Base-by-base conservation (phyloP, 2,329 filamentous ascomycete genomes). In the Pestalotiopsis sp. region DNA sequence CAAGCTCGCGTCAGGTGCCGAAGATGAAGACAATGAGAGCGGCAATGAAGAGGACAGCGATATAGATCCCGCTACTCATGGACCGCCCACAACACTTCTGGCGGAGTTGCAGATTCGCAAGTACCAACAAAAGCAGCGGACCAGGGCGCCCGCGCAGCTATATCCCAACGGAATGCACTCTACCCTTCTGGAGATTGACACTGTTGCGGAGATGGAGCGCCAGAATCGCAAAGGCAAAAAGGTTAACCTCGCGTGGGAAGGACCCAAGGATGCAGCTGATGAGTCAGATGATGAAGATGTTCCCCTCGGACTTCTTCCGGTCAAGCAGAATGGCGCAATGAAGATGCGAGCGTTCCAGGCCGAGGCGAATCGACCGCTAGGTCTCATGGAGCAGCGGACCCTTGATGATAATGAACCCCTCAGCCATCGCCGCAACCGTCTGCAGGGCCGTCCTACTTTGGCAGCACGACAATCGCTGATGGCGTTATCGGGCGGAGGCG, bases 51-150 rank as follows among this genome's bases (percentile, higher is more conserved):
- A 85, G 31, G 81, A 84, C 27, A 84, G 82, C 3, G 81, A 84
- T 2, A 82, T 83, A 2, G 83, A 83, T 52, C 83, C 85, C 2
- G 75, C 84, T 1, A 91, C 89, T 71, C 86, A 90, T 66, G 93
- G 93, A 0, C 87, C 91, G 3, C 96, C 96, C 0, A 97, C 94
- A 1, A 99, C 96, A 0, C 86, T 99, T 0, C 87, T 99, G 27
- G 96, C 96, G 0, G 96, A 99, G 78, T 84, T 99, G 7, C 94
- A 98, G 77, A 83, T 97, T 72, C 92, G 96, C 64, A 98, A 99
- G 78, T 91, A 93, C 69, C 93, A 97, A 74, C 91, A 97, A 75
- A 95, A 93, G 79, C 85, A 91, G 70, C 90, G 96, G 45, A 96
- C 91, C 38, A 88, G 90, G 25, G 92, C 92, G 14, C 86, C 91